Evolutionary conservation across 495 filamentous ascomycete species (phyloP), one percentile per base, ranked within the genome.

Genomic region (Hypoxylon lienhwacheense): DNA sequence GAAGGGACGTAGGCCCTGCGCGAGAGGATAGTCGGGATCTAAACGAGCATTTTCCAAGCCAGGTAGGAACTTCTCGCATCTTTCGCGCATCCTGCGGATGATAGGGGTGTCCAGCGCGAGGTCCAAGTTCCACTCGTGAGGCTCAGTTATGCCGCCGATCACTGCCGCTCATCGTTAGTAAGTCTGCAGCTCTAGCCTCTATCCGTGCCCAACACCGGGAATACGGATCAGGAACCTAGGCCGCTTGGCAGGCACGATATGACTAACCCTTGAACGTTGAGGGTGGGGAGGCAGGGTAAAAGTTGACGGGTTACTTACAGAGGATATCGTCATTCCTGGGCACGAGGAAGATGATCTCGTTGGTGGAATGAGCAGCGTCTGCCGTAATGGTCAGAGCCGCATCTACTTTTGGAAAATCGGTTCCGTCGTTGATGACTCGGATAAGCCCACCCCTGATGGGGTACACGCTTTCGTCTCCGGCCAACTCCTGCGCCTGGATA

Each of bases 271-370:
- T n/a, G n/a, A n/a, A n/a, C n/a, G n/a, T n/a, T n/a, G n/a, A n/a
- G n/a, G n/a, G n/a, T n/a, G n/a, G n/a, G n/a, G n/a, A n/a, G n/a
- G n/a, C n/a, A n/a, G n/a, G n/a, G n/a, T n/a, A n/a, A n/a, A n/a
- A n/a, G n/a, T n/a, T n/a, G n/a, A n/a, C n/a, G n/a, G n/a, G 45
- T 26, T 34, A 22, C 58, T 61, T 61, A 61, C 58, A 42, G 1
- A 81, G 67, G 26, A 73, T 78, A 52, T 76, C 72, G 53, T 79
- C 73, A 53, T 77, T 77, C 6, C 77, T 70, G 7, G 77, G 77
- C n/a, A 79, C 72, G 25, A 81, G 63, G 51, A 81, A 77, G 7
- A 75, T 70, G 34, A 78, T 76, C 40, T 78, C 74, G 40, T 74
- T 66, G 5, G 68, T 20, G 15, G 60, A 66, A 46, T 63, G 54